phyloP scores from a whole-genome alignment of 176 grass and related monocot genomes.

The Elaeis guineensis region DNA sequence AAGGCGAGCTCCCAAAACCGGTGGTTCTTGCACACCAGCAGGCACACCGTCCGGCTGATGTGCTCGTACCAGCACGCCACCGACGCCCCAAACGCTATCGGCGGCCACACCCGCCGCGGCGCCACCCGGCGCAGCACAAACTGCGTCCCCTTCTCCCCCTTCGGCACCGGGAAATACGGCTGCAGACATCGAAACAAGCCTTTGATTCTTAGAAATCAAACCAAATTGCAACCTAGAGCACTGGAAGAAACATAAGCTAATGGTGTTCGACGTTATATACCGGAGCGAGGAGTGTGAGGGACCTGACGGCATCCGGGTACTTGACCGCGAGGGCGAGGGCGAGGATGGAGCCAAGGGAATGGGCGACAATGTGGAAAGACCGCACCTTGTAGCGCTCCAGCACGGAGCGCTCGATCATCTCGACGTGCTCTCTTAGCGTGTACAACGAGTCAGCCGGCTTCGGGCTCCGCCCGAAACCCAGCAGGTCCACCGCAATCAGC shows the following conservation, averaged over 20 bases:
- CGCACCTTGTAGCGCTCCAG: conserved; percentile 30
- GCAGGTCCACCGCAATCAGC: conserved; percentile 44
- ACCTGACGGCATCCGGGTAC: conserved; percentile 38
- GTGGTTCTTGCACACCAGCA: conserved; percentile 14
- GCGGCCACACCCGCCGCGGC: conserved; percentile 11
- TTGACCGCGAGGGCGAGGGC: conserved; percentile 46
- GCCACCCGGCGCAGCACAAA: conserved; percentile 16
- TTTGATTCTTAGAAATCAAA: no score
- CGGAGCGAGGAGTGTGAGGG: conserved; percentile 41
- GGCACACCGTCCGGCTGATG: conserved; percentile 14
- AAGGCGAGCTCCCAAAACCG: conserved; percentile 6
- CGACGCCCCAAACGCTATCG: conserved; percentile 13
- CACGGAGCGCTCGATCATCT: conserved; percentile 50
- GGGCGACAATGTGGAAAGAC: conserved; percentile 55
- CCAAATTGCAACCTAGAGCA: no score
- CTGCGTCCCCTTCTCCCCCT: conserved; percentile 8
- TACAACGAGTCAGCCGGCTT: conserved; percentile 50
- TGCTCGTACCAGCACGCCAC: conserved; percentile 20
- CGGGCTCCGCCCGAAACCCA: conserved; percentile 46
- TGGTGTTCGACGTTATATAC: conserved; percentile 7
- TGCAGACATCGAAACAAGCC: background rate
- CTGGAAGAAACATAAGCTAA: no score
- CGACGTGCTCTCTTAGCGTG: conserved; percentile 48
- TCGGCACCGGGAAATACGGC: conserved; percentile 13
- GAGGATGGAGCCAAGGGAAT: conserved; percentile 47